Conservation (phyloP, 305 asterid genomes). For the Ilex paraguariensis region DNA sequence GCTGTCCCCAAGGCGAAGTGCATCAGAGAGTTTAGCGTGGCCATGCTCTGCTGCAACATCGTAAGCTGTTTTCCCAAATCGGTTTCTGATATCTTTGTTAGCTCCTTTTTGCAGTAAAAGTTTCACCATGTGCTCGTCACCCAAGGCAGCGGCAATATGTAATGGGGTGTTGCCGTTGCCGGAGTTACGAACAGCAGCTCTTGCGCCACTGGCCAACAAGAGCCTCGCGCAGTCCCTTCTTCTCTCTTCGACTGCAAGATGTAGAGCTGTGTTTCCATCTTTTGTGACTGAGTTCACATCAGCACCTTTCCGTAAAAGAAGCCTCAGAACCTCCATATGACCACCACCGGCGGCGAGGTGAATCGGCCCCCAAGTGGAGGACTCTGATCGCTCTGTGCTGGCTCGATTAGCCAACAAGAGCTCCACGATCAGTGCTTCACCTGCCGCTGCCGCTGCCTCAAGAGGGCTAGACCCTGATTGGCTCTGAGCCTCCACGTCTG, state of each 20-base stretch:
- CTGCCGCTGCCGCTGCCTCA: constrained; percentile 65
- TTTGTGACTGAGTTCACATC: constrained; percentile 44
- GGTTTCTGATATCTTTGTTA: constrained; percentile 55
- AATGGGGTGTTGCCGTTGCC: constrained; percentile 54
- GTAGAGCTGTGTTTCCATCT: constrained; percentile 63
- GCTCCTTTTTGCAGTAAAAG: constrained; percentile 65
- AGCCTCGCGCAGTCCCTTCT: constrained; percentile 52
- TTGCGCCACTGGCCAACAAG: constrained; percentile 42
- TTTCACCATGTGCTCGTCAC: constrained; percentile 65
- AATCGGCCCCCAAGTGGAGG: constrained; percentile 57
- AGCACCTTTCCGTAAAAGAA: constrained; percentile 58
- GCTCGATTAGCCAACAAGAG: constrained; percentile 57
- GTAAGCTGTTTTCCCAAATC: constrained; percentile 48
- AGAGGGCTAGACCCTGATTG: constrained; percentile 55
- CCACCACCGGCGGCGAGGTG: constrained; percentile 61
- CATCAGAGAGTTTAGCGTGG: constrained; percentile 51
- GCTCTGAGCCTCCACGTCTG: constrained; percentile 44
- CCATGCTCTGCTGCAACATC: constrained; percentile 83
- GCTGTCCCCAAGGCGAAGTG: constrained; percentile 54
- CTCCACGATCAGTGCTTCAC: constrained; percentile 62
- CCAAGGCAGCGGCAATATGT: constrained; percentile 48
- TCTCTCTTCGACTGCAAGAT: constrained; percentile 63
- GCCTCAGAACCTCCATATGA: constrained; percentile 51
- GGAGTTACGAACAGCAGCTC: constrained; percentile 22
- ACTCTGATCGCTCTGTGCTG: constrained; percentile 43